These are phyloP conservation scores for Reticulascus tulasneorum DNA, from an alignment of 2,329 filamentous ascomycete species.

Conservation along the genomic window DNA sequence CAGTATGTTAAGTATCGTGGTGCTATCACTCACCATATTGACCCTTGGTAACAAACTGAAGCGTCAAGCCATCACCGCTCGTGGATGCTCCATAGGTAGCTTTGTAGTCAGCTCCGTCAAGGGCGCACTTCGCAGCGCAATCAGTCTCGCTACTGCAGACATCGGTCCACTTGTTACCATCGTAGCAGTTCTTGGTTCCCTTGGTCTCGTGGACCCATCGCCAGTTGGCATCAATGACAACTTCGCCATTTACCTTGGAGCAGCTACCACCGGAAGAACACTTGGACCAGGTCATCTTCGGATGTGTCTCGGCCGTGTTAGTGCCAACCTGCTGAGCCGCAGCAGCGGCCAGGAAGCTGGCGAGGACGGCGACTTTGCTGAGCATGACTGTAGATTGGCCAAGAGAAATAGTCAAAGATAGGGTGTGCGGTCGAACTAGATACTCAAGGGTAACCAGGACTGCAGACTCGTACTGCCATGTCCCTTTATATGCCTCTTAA, in stretches of 20 bases:
- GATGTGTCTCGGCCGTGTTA: conserved; percentile 45
- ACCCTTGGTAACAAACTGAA: conserved; percentile 55
- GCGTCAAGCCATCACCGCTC: conserved; percentile 45
- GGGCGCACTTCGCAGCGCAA: conserved; percentile 46
- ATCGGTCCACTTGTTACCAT: conserved; percentile 45
- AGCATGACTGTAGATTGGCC: too few species aligned
- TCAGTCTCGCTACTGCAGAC: conserved; percentile 32
- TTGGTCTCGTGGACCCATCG: conserved; percentile 51
- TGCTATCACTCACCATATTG: too few species aligned
- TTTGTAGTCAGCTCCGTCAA: conserved; percentile 51
- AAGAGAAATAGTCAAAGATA: too few species aligned
- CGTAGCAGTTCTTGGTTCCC: conserved; percentile 53
- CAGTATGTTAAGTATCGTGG: too few species aligned
- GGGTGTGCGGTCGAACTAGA: too few species aligned
- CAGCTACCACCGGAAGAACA: conserved; percentile 50
- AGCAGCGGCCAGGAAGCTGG: conserved; percentile 37
- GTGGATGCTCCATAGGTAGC: conserved; percentile 52
- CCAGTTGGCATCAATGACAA: conserved; percentile 60
- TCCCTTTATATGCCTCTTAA: too few species aligned
- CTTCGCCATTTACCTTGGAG: conserved; percentile 41
- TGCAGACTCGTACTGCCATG: too few species aligned
- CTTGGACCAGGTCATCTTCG: conserved; percentile 47
- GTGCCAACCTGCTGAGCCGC: conserved; percentile 49
- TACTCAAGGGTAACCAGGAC: too few species aligned
- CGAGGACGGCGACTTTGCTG: conserved; percentile 25